phyloP scores from a whole-genome alignment of 2,329 filamentous ascomycete genomes.

The Cercospora janseana region DNA sequence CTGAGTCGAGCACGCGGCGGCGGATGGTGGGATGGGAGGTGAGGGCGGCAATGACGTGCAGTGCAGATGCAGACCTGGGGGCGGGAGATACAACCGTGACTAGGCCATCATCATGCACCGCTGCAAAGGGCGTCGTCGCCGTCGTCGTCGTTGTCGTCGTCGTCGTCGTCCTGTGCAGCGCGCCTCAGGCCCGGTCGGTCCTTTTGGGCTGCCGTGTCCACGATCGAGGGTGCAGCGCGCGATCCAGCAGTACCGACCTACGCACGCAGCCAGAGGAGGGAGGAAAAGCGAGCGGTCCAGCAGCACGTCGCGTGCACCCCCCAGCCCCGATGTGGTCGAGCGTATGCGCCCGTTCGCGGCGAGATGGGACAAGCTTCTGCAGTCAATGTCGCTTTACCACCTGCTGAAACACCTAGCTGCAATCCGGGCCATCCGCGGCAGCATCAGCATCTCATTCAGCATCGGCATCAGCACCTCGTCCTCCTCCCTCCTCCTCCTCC shows the following conservation, averaged over 20 bases:
- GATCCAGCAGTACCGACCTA: slow-evolving; percentile 5
- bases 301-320: slow-evolving; percentile 7
- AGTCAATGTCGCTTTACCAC: slow-evolving; percentile 25
- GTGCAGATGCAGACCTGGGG: too few species aligned
- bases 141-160: too few species aligned
- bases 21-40: slow-evolving; percentile 11
- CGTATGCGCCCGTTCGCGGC: slow-evolving; percentile 16
- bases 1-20: slow-evolving; percentile 17
- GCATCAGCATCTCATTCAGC: neutral
- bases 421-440: slow-evolving; percentile 2
- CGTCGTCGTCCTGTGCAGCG: slow-evolving; percentile 2
- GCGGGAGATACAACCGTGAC: too few species aligned
- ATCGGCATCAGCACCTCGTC: neutral
- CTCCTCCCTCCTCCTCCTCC: neutral
- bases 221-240: slow-evolving; percentile 5
- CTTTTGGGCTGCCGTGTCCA: slow-evolving; percentile 1
- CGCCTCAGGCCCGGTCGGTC: neutral
- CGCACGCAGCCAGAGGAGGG: slow-evolving; percentile 6
- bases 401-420: slow-evolving; percentile 11
- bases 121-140: too few species aligned
- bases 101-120: neutral
- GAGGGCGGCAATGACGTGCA: slow-evolving; percentile 21
- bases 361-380: slow-evolving; percentile 24
- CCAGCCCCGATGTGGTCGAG: slow-evolving; percentile 13
- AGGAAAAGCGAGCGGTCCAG: slow-evolving; percentile 7